These are phyloP conservation scores for Yamadazyma philogaea DNA, from an alignment of 805 yeast species.

Conservation along the genomic window DNA sequence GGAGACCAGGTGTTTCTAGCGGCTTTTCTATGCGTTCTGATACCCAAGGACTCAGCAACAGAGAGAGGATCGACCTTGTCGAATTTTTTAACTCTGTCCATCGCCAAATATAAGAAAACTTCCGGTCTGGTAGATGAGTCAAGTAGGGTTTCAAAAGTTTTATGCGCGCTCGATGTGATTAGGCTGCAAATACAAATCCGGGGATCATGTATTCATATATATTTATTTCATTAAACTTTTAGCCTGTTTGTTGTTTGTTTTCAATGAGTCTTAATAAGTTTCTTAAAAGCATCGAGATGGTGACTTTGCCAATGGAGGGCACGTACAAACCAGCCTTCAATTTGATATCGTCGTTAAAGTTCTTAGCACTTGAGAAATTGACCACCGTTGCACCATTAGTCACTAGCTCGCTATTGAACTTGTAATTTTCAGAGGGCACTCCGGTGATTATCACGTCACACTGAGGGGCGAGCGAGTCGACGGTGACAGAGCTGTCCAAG, in stretches of 20 bases:
- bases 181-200: conserved; percentile 2
- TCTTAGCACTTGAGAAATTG: conserved; percentile 85
- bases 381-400: conserved; percentile 87
- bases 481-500: conserved; percentile 46
- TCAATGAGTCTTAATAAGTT: conserved; percentile 79
- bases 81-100: conserved; percentile 6
- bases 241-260: conserved; percentile 35
- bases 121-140: not conserved
- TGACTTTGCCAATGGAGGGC: conserved; percentile 94
- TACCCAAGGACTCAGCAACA: conserved; percentile 69
- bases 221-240: conserved; percentile 1
- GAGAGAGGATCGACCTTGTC: conserved; percentile 48
- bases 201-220: conserved; percentile 1
- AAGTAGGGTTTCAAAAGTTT: conserved; percentile 1
- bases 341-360: conserved; percentile 81
- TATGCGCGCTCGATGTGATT: conserved; percentile 3
- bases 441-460: conserved; percentile 96
- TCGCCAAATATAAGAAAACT: not conserved
- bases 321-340: conserved; percentile 86
- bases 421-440: conserved; percentile 80
- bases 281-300: conserved; percentile 90
- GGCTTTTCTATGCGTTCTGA: conserved; percentile 64
- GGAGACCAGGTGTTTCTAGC: conserved; percentile 70
- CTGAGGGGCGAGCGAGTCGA: conserved; percentile 62
- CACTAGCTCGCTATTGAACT: conserved; percentile 78